Evolutionary conservation across 2,329 filamentous ascomycete genomes (phyloP), one percentile per base, ranked within the genome.

Genomic region (Sclerotiophoma versabilis): DNA sequence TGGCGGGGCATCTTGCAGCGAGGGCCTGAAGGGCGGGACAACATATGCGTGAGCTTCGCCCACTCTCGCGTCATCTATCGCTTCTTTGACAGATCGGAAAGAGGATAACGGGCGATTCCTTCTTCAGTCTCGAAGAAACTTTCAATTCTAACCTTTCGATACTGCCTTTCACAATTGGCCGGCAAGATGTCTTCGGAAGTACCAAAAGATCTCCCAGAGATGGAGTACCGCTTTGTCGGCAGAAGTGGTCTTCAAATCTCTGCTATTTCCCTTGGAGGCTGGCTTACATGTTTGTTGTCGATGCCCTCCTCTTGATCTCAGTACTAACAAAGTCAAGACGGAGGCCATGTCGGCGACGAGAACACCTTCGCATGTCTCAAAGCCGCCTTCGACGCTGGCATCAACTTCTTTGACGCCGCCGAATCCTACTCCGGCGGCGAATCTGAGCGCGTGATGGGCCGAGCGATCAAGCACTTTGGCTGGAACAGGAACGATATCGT

Each of bases 201-300:
- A 19, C 62, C 62, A 19, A 49, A 55, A 30, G 59, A 69, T 25
- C 60, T 77, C 8, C 75, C 77, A 3, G 75, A 78, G 57, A 91
- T 90, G 88, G 80, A 87, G 66, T 91, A 91, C 75, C 86, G 88
- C 63, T 86, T 85, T 75, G 81, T 91, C 7, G 89, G 89, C 66
- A 83, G 83, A 32, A 88, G 87, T 14, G 89, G 89, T 48, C 81
- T 92, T 15, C 86, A 91, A 72, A 88, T 92, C 27, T 92, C 88
- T 23, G 83, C 86, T 38, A 88, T 92, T 58, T 87, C 87, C 2
- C 80, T 92, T 2, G 89, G 78, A 26, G 77, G 76, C 49, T 78
- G 75, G 76, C 80, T 92, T 46, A 92, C 89, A 0, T 91, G 51
- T 49, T 29, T 1, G 51, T 54, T 11, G 22, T 10, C 11, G 15